Percentiles rank a stretch among this genome's conserved stretches.
These are phyloP conservation scores for Pistacia vera DNA, from an alignment of 345 rosid species.

Conservation along the genomic window DNA sequence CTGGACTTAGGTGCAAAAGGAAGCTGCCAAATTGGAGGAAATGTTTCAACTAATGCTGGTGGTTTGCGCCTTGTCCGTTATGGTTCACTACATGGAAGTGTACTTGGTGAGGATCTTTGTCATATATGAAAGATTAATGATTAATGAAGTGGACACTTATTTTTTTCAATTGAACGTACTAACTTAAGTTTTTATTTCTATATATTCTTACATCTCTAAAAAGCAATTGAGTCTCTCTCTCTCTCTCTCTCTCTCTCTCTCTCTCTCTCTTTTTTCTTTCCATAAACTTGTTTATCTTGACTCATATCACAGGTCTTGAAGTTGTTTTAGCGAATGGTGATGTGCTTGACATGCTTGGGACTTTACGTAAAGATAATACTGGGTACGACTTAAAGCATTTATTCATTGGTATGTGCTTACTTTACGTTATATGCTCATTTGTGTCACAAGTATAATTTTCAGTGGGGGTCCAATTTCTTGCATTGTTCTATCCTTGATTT, in stretches of 20 bases:
- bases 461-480: slow-evolving; percentile 7
- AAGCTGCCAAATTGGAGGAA: slow-evolving; percentile 99
- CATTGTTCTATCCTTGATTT: slow-evolving; percentile 20
- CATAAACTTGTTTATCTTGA: slow-evolving; percentile 14
- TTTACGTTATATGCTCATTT: slow-evolving; percentile 3
- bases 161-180: slow-evolving; percentile 6
- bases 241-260: background rate
- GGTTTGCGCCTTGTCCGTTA: slow-evolving; percentile 95
- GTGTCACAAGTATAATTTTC: slow-evolving; percentile 6
- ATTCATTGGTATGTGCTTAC: slow-evolving; percentile 66
- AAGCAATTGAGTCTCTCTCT: background rate
- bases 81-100: slow-evolving; percentile 92
- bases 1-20: slow-evolving; percentile 99
- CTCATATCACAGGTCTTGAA: slow-evolving; percentile 67
- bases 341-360: slow-evolving; percentile 94
- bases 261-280: background rate
- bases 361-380: slow-evolving; percentile 93
- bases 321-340: slow-evolving; percentile 87
- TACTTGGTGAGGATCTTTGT: slow-evolving; percentile 63
- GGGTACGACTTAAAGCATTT: slow-evolving; percentile 96
- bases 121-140: slow-evolving; percentile 13
- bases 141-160: background rate
- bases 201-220: background rate
- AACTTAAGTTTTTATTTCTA: background rate
- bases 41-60: slow-evolving; percentile 99